Base-by-base conservation (phyloP, 768 basidiomycete genomes). In the Mycena alexandri region DNA sequence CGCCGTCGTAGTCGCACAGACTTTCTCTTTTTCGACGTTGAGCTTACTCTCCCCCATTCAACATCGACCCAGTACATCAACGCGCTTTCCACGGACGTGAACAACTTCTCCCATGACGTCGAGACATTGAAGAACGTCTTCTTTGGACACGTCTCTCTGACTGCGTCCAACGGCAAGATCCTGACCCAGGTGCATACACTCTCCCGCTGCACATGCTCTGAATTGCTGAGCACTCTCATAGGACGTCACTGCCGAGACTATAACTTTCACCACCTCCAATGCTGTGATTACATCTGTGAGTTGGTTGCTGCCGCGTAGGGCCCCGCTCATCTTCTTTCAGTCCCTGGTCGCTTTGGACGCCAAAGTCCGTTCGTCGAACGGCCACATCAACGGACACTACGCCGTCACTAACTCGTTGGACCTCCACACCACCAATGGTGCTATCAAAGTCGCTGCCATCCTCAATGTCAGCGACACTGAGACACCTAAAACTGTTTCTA, bases 321-420 rank as follows among this genome's bases (percentile, higher is more conserved):
- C 17, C 16, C 21, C 24, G 5, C 33, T 50, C 7, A n/a, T 57
- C 5, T 46, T 22, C 3, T 47, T 5, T 1, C 53, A 85, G 85
- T 78, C 78, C 34, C 57, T 83, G 47, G 71, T 71, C n/a, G 77
- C 75, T 5, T 68, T 69, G 1, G 29, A 56, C 24, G 79, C 75
- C 8, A 34, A 50, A 13, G 71, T 85, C 56, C 56, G 65, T n/a
- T 77, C 80, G 10, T 46, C 73, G 12, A 85, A 82, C 52, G 81
- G 78, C 22, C 75, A 63, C 19, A 86, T 89, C 58, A 70, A 66
- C 3, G 89, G 89, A 3, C 67, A 62, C 19, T 86, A 81, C 74
- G 79, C 79, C 29, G 75, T 78, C 5, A 72, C 76, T 16, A 75
- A 79, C 1, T 75, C 75, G 4, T 76, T 90, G 29, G 52, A 65